A percentile compares a stretch with the other conserved stretches of the same genome.
Evolutionary conservation across 192 early-diverging fungal species (phyloP).

Genomic region (Lunasporangiospora selenospora): DNA sequence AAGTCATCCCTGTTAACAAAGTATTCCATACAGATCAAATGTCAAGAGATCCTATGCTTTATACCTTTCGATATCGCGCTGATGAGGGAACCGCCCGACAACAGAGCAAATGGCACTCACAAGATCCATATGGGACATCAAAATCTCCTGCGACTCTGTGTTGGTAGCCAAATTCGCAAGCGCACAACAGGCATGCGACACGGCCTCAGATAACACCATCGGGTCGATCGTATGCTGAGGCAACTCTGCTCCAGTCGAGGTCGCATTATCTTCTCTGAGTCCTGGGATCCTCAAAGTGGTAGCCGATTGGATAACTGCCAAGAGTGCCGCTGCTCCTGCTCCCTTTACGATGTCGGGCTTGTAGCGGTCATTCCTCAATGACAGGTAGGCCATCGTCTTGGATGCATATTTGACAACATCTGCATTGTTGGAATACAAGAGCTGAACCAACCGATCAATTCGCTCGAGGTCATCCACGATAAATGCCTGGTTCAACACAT

Average conservation of each 20-base stretch:
- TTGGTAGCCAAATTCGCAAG: constrained; percentile 67
- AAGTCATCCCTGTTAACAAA: neutral
- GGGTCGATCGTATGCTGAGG: neutral
- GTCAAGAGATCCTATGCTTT: neutral
- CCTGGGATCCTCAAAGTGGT: constrained; percentile 43
- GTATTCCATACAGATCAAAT: neutral
- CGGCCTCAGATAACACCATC: constrained; percentile 31
- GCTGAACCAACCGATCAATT: constrained; percentile 45
- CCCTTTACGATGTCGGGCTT: constrained; percentile 29
- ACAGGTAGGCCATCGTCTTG: constrained; percentile 64
- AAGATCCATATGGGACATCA: constrained; percentile 59
- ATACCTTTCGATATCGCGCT: constrained; percentile 59
- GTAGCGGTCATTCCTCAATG: constrained; percentile 56
- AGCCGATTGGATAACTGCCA: constrained; percentile 7
- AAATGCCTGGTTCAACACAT: constrained; percentile 54
- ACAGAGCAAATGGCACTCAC: constrained; percentile 52
- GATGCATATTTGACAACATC: constrained; percentile 61
- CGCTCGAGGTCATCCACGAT: constrained; percentile 55
- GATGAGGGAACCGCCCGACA: constrained; percentile 40
- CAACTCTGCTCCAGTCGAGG: neutral
- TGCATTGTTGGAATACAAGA: constrained; percentile 49
- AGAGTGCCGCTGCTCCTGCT: constrained; percentile 10
- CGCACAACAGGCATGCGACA: constrained; percentile 63
- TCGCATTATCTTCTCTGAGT: constrained; percentile 25
- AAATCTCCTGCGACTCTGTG: constrained; percentile 50